phyloP scores from a whole-genome alignment of 2,329 filamentous ascomycete species.

The Aspergillus sp. region DNA sequence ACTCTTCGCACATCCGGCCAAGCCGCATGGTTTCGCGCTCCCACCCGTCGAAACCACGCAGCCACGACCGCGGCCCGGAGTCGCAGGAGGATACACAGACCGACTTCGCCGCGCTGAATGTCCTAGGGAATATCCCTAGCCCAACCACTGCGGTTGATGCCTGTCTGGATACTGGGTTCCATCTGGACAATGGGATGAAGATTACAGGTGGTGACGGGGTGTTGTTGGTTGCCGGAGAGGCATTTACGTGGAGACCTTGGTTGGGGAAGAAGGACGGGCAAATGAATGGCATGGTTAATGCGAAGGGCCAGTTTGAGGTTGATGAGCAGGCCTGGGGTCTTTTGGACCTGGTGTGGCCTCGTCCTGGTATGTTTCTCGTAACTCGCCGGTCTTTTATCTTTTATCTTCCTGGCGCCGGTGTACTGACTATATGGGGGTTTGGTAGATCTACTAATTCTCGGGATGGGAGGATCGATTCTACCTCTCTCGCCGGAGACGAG shows the following conservation, averaged over 20 bases:
- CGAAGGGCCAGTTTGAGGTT: slow-evolving; percentile 79
- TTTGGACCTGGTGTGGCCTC: slow-evolving; percentile 77
- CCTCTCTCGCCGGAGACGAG: slow-evolving; percentile 76
- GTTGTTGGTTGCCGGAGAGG: slow-evolving; percentile 80
- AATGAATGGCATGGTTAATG: slow-evolving; percentile 61
- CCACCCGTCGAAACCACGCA: slow-evolving; percentile 38
- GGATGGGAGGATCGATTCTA: slow-evolving; percentile 72
- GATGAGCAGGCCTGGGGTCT: slow-evolving; percentile 69
- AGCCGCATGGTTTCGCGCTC: slow-evolving; percentile 33
- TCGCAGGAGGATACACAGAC: slow-evolving; percentile 64
- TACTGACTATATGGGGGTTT: not conserved
- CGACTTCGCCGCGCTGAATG: slow-evolving; percentile 74
- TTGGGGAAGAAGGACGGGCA: slow-evolving; percentile 41
- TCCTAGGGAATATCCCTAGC: slow-evolving; percentile 71
- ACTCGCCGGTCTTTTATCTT: not conserved
- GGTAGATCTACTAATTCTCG: slow-evolving; percentile 65
- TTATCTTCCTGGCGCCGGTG: not conserved
- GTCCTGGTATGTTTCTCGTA: slow-evolving; percentile 66
- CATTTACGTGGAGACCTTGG: slow-evolving; percentile 88
- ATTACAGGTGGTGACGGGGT: slow-evolving; percentile 70
- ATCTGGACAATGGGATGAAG: slow-evolving; percentile 75
- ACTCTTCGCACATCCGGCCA: slow-evolving; percentile 18
- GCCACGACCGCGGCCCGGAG: slow-evolving; percentile 60
- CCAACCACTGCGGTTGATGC: slow-evolving; percentile 83
- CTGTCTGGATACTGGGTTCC: slow-evolving; percentile 80